Evolutionary conservation across 176 grass and related monocot species (phyloP), one percentile per base, ranked within the genome.

Genomic region (Rhynchospora breviuscula): DNA sequence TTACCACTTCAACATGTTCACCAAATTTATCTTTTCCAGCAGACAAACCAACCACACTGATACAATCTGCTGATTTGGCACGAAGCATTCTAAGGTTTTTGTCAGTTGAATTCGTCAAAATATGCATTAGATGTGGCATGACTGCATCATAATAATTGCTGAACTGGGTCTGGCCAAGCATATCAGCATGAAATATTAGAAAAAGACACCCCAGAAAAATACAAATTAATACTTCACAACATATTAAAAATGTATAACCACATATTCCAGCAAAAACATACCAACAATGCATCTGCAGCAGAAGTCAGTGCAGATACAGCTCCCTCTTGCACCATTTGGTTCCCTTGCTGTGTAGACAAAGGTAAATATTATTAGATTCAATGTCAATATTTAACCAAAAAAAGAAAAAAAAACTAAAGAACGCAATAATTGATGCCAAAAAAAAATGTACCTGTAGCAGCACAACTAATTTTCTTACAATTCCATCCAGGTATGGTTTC

Each of bases 11-110:
- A 25, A 88, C 91, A 66, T 99, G 87, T 33, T 93, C 87, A 73
- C 91, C 90, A 78, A 99, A 99, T 82, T 99, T 99, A 15, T 99
- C 93, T 85, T 99, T 93, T 78, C 93, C 93, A 67, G 94, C 91
- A 52, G 91, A 89, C 89, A 95, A 95, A 73, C 91, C 96, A 67
- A 95, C 91, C 70, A 93, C 82, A 89, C 91, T 99, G 69, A 99
- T 93, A 67, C 96, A 99, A 83, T 93, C 96, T 89, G 94, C 93
- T 17, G 93, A 95, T 72, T 93, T 99, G 18, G 96, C 96, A 83
- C 93, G 91, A 49, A 99, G 89, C 93, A 95, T 99, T 64, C 89
- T 86, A 81, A 93, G 88, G 26, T 87, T 90, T 81, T 99, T 93
- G 67, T 95, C 87, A 8, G 93, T 99, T 78, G 96, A 91, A 90